Evolutionary conservation across 495 filamentous ascomycete species (phyloP), one percentile per base, ranked within the genome.

Genomic region (Aspergillus haitiensis): DNA sequence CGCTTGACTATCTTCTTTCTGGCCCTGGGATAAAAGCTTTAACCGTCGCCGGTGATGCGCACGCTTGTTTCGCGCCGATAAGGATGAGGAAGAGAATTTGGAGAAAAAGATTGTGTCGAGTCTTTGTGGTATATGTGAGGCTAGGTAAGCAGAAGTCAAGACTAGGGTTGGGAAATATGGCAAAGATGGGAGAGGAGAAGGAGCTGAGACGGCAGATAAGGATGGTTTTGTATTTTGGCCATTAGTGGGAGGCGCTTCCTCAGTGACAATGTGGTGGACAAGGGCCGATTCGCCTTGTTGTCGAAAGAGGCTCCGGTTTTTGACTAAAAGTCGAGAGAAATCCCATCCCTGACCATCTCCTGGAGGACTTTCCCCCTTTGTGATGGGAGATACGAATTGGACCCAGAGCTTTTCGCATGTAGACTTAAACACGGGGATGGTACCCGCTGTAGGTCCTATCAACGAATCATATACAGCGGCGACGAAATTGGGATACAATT

Each of bases 111-210:
- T 81, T 2, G 85, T 79, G 71, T 98, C 94, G 39, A 88, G 82
- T 44, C 85, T 77, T 15, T 91, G 80, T 0, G 90, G 86, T 67
- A 90, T 98, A 76, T 93, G 90, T 5, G 92, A 96, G 59, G 93
- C 91, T 5, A 98, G 84, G 73, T 97, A 98, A 18, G 93, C 86
- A 50, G 92, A 89, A 39, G 93, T 82, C 12, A 98, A 82, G 57
- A 98, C 83, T 40, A 91, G 78, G 47, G 90, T 88, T 18, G 94
- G 87, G 67, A 90, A 91, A 63, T 90, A 88, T 10, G 93, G 91
- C 27, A 97, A 65, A 52, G 70, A 70, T 9, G 74, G 75, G 6
- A 78, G 71, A 10, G 70, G 71, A 2, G 77, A 75, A n/a, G 74
- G 67, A 10, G 70, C 67, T 12, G 66, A 66, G 8, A 61, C 63